Evolutionary conservation across 2,329 filamentous ascomycete genomes (phyloP), one percentile per base, ranked within the genome.

Genomic region (Thelonectria olida): DNA sequence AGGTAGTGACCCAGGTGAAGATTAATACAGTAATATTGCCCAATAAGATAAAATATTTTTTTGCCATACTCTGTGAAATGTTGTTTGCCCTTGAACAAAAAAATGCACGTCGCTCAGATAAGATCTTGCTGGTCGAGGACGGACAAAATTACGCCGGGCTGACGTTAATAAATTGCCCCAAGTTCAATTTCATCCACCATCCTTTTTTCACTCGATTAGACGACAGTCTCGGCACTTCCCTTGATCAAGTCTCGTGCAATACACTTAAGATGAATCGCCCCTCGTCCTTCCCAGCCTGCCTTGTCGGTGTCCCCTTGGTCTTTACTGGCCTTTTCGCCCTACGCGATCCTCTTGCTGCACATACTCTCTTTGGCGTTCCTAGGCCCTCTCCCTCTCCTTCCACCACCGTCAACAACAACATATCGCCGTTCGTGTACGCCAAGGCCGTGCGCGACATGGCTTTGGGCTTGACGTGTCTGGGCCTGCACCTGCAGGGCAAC

Each of bases 401-500:
- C 39, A 42, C 39, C 15, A 42, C 8, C 39, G 13, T 22, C 6
- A 42, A 9, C 39, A 42, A 42, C 39, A 48, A 48, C 22, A 23
- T 36, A n/a, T 54, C 51, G 1, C 51, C 51, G 2, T 54, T 54
- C 12, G 27, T 54, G 19, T 54, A 45, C 27, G 39, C 39, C 51
- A 54, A 36, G 13, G 39, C 51, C n/a, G 25, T 38, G 6, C 51
- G 51, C 39, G 39, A 54, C 27, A 15, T 45, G 20, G 51, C 51
- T 7, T 10, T 54, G 17, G 39, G 51, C 12, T 6, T 45, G n/a
- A 36, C 51, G 12, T 45, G 41, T 23, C 3, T 45, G 19, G 51
- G 19, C 27, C 39, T 54, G 27, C 41, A 45, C 5, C 20, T 22
- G 20, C 7, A 13, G 5, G 41, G 41, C 17, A 45, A 54, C 17